A percentile compares a stretch with the other conserved stretches of the same genome.
Conservation (phyloP, 1,284 basidiomycete genomes). For the Papiliotrema fonsecae region DNA sequence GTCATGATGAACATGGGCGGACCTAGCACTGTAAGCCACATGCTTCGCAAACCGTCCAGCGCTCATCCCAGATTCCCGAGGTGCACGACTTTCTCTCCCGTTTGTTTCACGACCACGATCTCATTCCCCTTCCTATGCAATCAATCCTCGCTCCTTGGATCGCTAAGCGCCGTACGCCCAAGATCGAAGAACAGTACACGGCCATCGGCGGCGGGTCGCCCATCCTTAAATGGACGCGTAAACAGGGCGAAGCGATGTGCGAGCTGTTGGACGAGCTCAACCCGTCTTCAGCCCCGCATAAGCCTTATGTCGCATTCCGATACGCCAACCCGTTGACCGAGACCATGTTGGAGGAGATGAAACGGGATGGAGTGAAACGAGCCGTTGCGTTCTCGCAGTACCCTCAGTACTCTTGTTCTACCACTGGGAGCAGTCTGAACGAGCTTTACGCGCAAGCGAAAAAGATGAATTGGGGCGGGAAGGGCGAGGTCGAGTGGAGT, state of each 20-base stretch:
- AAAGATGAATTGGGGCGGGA: slow-evolving; percentile 51
- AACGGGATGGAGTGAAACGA: slow-evolving; percentile 81
- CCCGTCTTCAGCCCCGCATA: slow-evolving; percentile 90
- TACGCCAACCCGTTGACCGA: slow-evolving; percentile 88
- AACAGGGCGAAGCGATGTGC: slow-evolving; percentile 88
- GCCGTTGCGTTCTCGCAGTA: slow-evolving; percentile 98
- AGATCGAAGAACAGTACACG: slow-evolving; percentile 90
- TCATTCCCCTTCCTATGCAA: slow-evolving; percentile 95
- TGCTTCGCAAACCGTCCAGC: too few relatives aligned
- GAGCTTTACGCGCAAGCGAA: slow-evolving; percentile 65
- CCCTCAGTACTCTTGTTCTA: slow-evolving; percentile 97
- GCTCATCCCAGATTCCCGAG: slow-evolving; percentile 64
- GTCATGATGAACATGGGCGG: slow-evolving; percentile 99
- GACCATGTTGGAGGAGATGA: slow-evolving; percentile 77
- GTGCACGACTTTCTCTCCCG: slow-evolving; percentile 87
- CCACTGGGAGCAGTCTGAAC: slow-evolving; percentile 94
- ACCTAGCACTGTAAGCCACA: slow-evolving; percentile 40
- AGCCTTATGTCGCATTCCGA: slow-evolving; percentile 90
- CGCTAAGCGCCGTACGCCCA: slow-evolving; percentile 83
- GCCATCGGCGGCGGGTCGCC: slow-evolving; percentile 97
- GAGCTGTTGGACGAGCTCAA: slow-evolving; percentile 86
- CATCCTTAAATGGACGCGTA: slow-evolving; percentile 85
- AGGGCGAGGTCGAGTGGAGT: slow-evolving; percentile 79
- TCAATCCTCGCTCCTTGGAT: slow-evolving; percentile 80
- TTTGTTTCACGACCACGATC: slow-evolving; percentile 89